Evolutionary conservation across 116 monocot genomes (phyloP), one percentile per base, ranked within the genome.

Genomic region (Zostera marina): DNA sequence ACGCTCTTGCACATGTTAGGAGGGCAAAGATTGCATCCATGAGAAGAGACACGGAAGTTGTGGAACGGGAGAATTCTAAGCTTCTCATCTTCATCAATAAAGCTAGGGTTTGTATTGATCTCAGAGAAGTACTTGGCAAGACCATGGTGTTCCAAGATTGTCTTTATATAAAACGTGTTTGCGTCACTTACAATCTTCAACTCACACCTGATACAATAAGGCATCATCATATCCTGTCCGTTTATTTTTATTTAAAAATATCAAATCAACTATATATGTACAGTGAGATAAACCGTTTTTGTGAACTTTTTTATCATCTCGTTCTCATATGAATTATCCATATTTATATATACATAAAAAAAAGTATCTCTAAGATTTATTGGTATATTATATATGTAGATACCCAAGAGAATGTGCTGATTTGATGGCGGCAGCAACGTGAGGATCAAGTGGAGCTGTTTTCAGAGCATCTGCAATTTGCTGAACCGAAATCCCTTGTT

Each of bases 151-250:
- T 71, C 24, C 13, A 79, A 71, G 22, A 79, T 65, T 1, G 70
- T 79, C 54, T 60, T 56, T 10, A 79, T 74, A 60, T 74, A 79
- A 55, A 74, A 74, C 8, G 11, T 1, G 25, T 79, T 79, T 12
- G 79, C 79, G 44, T 79, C 79, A 52, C 79, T 79, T 54, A 74
- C 70, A 4, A 79, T 44, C 74, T 44, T 71, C 67, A 79, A 43
- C 21, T 79, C 79, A 48, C 79, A 79, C 40, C 79, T 78, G 70
- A 14, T n/a, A n/a, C n/a, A n/a, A n/a, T n/a, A n/a, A n/a, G n/a
- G n/a, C n/a, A n/a, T n/a, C n/a, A n/a, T n/a, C n/a, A n/a, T n/a
- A n/a, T n/a, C n/a, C n/a, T n/a, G n/a, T n/a, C n/a, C n/a, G n/a
- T n/a, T n/a, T n/a, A n/a, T n/a, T n/a, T n/a, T n/a, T n/a, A n/a